A percentile compares a stretch with the other conserved stretches of the same genome.
These are phyloP conservation scores for Linum usitatissimum DNA, from an alignment of 345 rosid genomes.

Conservation along the genomic window DNA sequence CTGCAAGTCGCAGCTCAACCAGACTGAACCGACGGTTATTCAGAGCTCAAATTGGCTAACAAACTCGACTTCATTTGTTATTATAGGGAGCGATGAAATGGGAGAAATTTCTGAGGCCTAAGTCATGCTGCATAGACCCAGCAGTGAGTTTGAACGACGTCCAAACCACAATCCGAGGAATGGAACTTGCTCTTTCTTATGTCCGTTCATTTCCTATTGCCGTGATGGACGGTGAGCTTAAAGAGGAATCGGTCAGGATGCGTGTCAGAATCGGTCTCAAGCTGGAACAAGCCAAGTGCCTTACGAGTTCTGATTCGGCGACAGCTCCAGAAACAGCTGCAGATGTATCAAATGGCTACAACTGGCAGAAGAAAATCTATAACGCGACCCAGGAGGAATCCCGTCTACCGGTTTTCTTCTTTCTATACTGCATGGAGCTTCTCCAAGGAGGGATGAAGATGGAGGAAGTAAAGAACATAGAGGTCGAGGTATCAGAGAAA, in stretches of 20 bases:
- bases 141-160: conserved; percentile 29
- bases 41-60: not conserved
- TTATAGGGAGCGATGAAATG: conserved; percentile 39
- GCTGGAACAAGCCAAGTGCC: conserved; percentile 25
- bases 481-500: conserved; percentile 9
- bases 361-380: conserved; percentile 17
- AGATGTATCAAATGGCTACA: conserved; percentile 12
- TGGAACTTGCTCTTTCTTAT: conserved; percentile 41
- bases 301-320: conserved; percentile 13
- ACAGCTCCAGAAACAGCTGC: conserved; percentile 20
- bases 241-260: conserved; percentile 15
- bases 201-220: conserved; percentile 40
- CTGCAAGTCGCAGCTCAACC: too few species aligned
- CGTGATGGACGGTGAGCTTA: conserved; percentile 26
- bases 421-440: conserved; percentile 40
- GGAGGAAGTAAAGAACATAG: not conserved
- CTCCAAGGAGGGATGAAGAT: conserved; percentile 30
- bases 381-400: conserved; percentile 22
- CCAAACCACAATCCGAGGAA: conserved; percentile 41
- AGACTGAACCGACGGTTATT: too few species aligned
- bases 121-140: conserved; percentile 9
- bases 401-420: conserved; percentile 35
- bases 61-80: not conserved
- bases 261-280: conserved; percentile 23
- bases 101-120: conserved; percentile 35